Percentiles rank a stretch among this genome's conserved stretches.
Conservation (phyloP, 345 rosid genomes). For the Eucalyptus polyanthemos region DNA sequence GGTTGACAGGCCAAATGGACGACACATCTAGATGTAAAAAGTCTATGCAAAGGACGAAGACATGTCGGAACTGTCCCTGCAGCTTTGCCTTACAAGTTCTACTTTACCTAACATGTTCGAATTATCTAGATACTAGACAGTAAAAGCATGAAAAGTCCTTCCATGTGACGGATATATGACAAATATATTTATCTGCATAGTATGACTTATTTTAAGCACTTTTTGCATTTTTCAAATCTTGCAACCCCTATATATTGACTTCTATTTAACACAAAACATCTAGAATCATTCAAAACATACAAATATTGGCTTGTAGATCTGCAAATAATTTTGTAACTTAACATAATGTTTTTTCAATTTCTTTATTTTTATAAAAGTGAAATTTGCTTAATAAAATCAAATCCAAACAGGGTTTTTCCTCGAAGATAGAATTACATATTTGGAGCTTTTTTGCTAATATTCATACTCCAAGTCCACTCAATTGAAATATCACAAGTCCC, state of each 20-base stretch:
- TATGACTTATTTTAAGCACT: background rate
- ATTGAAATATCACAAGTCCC: background rate
- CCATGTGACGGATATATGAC: background rate
- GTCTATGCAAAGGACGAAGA: background rate
- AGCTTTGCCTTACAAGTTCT: background rate
- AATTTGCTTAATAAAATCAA: background rate
- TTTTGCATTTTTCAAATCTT: background rate
- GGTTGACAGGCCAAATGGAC: background rate
- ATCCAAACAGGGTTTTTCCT: background rate
- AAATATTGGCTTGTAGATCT: background rate
- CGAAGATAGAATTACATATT: background rate
- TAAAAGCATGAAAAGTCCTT: background rate
- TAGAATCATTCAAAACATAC: background rate
- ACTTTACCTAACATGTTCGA: background rate
- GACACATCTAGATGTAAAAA: background rate
- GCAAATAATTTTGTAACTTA: background rate
- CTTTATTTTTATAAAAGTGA: background rate
- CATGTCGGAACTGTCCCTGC: background rate
- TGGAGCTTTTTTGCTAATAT: background rate
- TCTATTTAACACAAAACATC: background rate
- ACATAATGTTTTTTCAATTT: background rate
- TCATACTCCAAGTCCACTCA: background rate
- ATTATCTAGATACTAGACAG: background rate
- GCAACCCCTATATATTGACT: background rate
- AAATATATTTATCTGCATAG: background rate